These are phyloP conservation scores for Termitomyces sp. DNA, from an alignment of 768 basidiomycete genomes.

Conservation along the genomic window DNA sequence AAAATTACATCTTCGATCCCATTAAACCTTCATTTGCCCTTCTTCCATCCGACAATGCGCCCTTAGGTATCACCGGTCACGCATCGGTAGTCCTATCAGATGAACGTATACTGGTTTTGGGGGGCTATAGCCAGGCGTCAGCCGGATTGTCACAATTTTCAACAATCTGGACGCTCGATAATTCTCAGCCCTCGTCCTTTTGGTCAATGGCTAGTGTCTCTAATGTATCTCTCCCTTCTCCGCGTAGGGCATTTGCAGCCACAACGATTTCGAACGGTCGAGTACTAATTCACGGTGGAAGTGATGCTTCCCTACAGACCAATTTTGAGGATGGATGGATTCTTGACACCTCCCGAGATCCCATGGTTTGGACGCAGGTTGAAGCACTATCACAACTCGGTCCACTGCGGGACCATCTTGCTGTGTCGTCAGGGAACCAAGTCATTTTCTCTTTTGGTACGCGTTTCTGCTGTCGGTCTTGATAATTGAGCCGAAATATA, in stretches of 20 bases:
- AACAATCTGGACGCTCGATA: slow-evolving; percentile 61
- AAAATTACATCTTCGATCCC: slow-evolving; percentile 61
- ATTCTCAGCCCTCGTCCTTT: slow-evolving; percentile 31
- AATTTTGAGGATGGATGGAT: slow-evolving; percentile 68
- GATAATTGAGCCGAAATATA: background rate
- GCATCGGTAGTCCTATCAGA: slow-evolving; percentile 61
- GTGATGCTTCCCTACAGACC: slow-evolving; percentile 47
- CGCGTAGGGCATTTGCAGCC: slow-evolving; percentile 62
- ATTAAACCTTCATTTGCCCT: slow-evolving; percentile 41
- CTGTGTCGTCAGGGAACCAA: slow-evolving; percentile 49
- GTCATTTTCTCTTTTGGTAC: slow-evolving; percentile 78
- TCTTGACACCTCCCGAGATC: slow-evolving; percentile 47
- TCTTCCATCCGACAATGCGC: slow-evolving; percentile 50
- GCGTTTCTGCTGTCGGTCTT: slow-evolving; percentile 18
- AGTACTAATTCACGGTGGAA: slow-evolving; percentile 76
- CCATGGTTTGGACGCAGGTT: slow-evolving; percentile 56
- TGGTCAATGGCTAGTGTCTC: slow-evolving; percentile 47
- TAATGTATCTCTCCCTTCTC: slow-evolving; percentile 36
- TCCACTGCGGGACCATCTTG: slow-evolving; percentile 68
- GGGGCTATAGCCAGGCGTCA: slow-evolving; percentile 54
- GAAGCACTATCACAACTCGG: slow-evolving; percentile 52
- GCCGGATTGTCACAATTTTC: slow-evolving; percentile 47
- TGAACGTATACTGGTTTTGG: slow-evolving; percentile 67
- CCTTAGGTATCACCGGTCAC: slow-evolving; percentile 71
- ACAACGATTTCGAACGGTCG: slow-evolving; percentile 43